Evolutionary conservation across 2,329 filamentous ascomycete genomes (phyloP), one percentile per base, ranked within the genome.

Genomic region (Septoria linicola): DNA sequence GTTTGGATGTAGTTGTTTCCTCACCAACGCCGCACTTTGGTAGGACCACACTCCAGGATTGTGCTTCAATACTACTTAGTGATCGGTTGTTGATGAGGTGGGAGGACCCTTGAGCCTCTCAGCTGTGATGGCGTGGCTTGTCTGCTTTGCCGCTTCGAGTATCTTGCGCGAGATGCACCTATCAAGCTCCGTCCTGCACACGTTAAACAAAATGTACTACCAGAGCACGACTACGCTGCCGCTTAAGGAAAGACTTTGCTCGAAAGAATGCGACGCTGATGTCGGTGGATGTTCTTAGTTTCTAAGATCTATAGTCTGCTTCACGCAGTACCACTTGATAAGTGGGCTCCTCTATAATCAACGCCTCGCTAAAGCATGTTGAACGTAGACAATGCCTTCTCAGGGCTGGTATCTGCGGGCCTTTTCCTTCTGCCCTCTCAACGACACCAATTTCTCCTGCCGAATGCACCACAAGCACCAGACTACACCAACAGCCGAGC

Each of bases 401-500:
- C 54, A 59, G 42, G 57, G 51, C 49, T 59, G 56, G 41, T 50
- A 49, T 27, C 35, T 48, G n/a, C 54, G 44, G 34, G 47, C 49
- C 31, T 50, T 47, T 11, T 51, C 48, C 45, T 42, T 52, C 32
- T 17, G 39, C 35, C 59, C 63, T 45, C 55, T 54, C 51, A 59
- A 20, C 37, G 53, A 48, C 20, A 58, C 54, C 31, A 58, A 63
- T 52, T 66, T 66, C 34, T 68, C 61, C 19, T 62, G 63, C 36
- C 63, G 61, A 45, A 92, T 89, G 21, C 84, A 81, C 77, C 80
- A 87, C 23, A 95, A 68, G 45, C 84, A 87, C 31, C 91, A 80
- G 0, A 74, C 68, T 1, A 93, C 74, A 0, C 88, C 91, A 1
- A 84, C 62, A 0, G 84, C 67, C 57, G 88, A 91, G 0, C 88